Evolutionary conservation across 306 rosid species (phyloP), one percentile per base, ranked within the genome.

Genomic region (Lagenaria siceraria): DNA sequence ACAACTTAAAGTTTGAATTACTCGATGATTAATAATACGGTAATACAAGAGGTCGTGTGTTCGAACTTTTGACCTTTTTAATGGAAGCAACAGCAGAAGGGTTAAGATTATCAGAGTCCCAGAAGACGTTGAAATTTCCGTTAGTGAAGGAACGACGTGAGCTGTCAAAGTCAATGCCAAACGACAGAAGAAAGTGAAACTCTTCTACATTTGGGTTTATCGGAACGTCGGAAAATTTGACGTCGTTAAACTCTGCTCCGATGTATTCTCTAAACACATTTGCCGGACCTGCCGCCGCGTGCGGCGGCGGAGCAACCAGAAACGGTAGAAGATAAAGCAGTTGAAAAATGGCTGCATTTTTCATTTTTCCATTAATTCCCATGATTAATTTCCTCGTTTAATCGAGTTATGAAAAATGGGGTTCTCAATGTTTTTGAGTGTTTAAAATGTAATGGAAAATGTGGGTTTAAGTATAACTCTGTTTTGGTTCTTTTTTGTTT

Each of bases 101-200:
- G 79, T 79, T 78, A 15, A 93, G 98, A 61, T 93, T 91, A 1
- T 54, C 1, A 0, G 89, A 49, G 74, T 91, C 96, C 96, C 97
- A 93, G 43, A 89, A 93, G 42, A 89, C 54, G 71, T 88, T 87
- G 80, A 91, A 91, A 0, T 85, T 85, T 46, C 98, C 97, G 9
- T 89, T 81, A 46, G 97, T 93, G 31, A 94, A 86, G 17, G 93
- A 81, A 9, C 90, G 79, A 25, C 87, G 82, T 1, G 97, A 91
- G 11, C 87, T 10, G 51, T 91, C 96, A 2, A 85, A 93, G 75
- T 93, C 97, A 1, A 91, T 89, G 7, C 92, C 91, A 22, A 93
- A 93, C 53, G 98, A 88, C 54, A 89, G 90, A 46, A 93, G 77
- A 93, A 91, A 93, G 80, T 91, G 93, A 81, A 91, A 88, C 56